phyloP scores from a whole-genome alignment of 768 basidiomycete genomes.

The Leccinellum luteum region DNA sequence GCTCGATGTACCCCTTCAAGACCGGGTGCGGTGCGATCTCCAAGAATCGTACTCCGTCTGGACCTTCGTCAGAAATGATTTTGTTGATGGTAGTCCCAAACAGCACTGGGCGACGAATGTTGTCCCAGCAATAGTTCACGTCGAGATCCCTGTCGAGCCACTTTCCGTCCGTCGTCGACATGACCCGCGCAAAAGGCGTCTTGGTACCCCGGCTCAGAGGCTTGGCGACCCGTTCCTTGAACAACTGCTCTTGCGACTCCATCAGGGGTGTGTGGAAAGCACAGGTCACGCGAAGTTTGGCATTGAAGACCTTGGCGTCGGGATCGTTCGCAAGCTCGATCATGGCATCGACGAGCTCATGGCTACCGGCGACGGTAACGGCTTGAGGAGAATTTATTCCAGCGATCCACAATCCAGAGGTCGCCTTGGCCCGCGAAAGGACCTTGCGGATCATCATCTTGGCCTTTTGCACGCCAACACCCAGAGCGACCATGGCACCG shows the following conservation, averaged over 20 bases:
- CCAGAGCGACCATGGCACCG: conserved; percentile 36
- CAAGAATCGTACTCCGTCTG: conserved; percentile 26
- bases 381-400: conserved; percentile 38
- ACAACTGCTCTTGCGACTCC: conserved; percentile 32
- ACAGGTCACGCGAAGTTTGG: conserved; percentile 31
- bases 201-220: conserved; percentile 20
- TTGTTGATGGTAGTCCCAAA: conserved; percentile 34
- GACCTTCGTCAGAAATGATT: conserved; percentile 28
- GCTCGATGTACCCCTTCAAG: conserved; percentile 32
- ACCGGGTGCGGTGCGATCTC: conserved; percentile 35
- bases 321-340: conserved; percentile 26
- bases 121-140: conserved; percentile 35
- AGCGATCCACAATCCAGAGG: conserved; percentile 33
- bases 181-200: conserved; percentile 25
- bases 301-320: conserved; percentile 25
- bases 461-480: conserved; percentile 33
- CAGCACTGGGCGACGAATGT: conserved; percentile 34
- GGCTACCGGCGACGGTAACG: conserved; percentile 34
- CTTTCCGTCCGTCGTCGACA: conserved; percentile 35
- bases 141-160: conserved; percentile 29
- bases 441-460: conserved; percentile 34
- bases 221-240: conserved; percentile 23
- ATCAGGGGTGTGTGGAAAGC: conserved; percentile 38
- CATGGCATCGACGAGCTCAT: conserved; percentile 33
- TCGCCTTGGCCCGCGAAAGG: conserved; percentile 24